A percentile compares a stretch with the other conserved stretches of the same genome.
phyloP scores from a whole-genome alignment of 352 stramenopile species.

The Pythium utonaiense region DNA sequence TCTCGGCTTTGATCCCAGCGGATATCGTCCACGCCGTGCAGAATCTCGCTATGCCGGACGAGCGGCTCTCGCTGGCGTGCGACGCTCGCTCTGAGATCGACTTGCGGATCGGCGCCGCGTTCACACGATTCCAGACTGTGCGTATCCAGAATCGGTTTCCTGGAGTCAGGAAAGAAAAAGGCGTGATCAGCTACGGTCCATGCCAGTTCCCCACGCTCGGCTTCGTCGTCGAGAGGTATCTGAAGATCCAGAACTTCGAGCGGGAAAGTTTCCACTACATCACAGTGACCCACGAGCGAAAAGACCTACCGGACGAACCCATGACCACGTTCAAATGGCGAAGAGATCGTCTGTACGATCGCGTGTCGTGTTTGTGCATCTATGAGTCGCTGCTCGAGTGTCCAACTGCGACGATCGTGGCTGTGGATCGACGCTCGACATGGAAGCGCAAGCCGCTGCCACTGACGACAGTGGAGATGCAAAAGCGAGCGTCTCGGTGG shows the following conservation, averaged over 20 bases:
- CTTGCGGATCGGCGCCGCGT: conserved; percentile 91
- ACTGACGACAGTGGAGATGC: conserved; percentile 98
- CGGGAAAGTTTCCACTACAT: conserved; percentile 96
- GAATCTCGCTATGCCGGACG: conserved; percentile 71
- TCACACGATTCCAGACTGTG: conserved; percentile 96
- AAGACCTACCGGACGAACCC: conserved; percentile 39
- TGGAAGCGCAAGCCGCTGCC: conserved; percentile 96
- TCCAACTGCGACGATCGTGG: conserved; percentile 57
- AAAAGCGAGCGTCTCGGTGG: conserved; percentile 95
- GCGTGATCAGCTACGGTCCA: conserved; percentile 97
- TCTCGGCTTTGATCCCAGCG: conserved; percentile 91
- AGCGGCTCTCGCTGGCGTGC: conserved; percentile 79
- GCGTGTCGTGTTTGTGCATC: conserved; percentile 89
- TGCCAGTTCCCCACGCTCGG: conserved; percentile 99
- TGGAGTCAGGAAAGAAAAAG: conserved; percentile 59
- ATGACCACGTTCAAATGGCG: conserved; percentile 96
- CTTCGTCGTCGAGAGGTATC: conserved; percentile 93
- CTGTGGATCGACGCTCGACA: conserved; percentile 67
- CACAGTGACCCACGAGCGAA: conserved; percentile 77
- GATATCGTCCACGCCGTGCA: conserved; percentile 90
- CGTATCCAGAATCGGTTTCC: conserved; percentile 87
- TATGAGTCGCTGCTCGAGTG: conserved; percentile 83
- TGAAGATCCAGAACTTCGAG: conserved; percentile 96
- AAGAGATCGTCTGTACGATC: conserved; percentile 94
- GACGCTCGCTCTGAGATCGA: conserved; percentile 95